Conservation (phyloP, 2,329 filamentous ascomycete species). For the Ophiosphaerella narmari region DNA sequence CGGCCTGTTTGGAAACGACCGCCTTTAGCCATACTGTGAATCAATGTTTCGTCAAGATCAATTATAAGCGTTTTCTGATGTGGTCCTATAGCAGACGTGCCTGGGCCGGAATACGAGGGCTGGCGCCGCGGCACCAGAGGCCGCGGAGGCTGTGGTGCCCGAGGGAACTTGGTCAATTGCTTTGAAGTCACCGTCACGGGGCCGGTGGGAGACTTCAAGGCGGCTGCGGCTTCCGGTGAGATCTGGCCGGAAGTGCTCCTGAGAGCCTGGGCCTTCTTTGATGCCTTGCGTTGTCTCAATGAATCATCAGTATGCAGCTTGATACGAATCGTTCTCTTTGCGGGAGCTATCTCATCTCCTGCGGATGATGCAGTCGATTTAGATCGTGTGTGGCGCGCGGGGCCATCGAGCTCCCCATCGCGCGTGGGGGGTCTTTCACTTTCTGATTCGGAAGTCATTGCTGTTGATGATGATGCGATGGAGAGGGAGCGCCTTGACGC, state of each 20-base stretch:
- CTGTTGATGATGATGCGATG: constrained; percentile 62
- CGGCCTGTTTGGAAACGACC: constrained; percentile 94
- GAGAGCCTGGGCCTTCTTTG: constrained; percentile 59
- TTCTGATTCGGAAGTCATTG: constrained; percentile 69
- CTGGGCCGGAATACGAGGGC: constrained; percentile 73
- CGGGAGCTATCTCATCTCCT: constrained; percentile 68
- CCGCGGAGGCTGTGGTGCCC: constrained; percentile 83
- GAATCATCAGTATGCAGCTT: constrained; percentile 84
- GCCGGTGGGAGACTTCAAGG: constrained; percentile 92
- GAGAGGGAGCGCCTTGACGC: constrained; percentile 47
- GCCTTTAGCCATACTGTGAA: constrained; percentile 97
- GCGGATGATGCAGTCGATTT: constrained; percentile 58
- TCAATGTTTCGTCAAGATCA: constrained; percentile 95
- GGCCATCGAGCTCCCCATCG: constrained; percentile 38
- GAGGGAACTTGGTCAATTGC: constrained; percentile 83
- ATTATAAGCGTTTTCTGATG: constrained; percentile 89
- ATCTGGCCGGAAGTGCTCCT: constrained; percentile 36
- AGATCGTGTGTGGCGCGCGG: constrained; percentile 64
- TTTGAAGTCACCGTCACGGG: constrained; percentile 63
- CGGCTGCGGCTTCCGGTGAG: constrained; percentile 59
- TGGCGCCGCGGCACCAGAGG: constrained; percentile 88
- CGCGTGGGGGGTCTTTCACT: constrained; percentile 55
- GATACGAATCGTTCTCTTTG: constrained; percentile 83
- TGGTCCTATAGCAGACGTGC: constrained; percentile 41
- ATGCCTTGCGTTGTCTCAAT: constrained; percentile 72